Evolutionary conservation across 352 stramenopile species (phyloP).

Genomic region (Phytophthora macrochlamydospora): DNA sequence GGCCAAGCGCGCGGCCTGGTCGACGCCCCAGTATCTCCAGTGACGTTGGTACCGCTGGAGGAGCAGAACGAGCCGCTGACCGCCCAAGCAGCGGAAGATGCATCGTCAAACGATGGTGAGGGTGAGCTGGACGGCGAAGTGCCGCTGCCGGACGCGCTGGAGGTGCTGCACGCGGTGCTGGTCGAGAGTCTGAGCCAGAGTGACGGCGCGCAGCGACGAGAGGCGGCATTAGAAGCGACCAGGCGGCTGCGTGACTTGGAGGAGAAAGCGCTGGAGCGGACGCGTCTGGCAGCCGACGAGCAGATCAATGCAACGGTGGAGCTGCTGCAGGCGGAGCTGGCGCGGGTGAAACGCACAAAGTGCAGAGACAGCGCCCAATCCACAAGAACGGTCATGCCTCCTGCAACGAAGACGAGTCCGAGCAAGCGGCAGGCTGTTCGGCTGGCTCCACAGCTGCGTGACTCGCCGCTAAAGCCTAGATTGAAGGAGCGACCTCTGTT

Average conservation of each 20-base stretch:
- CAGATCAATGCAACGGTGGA: constrained; percentile 34
- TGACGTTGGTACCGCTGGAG: not conserved
- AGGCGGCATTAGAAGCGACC: constrained; percentile 19
- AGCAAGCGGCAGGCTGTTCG: constrained; percentile 13
- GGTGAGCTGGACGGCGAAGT: constrained; percentile 1
- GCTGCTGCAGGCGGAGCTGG: constrained; percentile 32
- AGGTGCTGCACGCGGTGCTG: constrained; percentile 30
- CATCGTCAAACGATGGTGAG: not conserved
- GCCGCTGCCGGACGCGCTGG: constrained; percentile 20
- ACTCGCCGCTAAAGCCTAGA: constrained; percentile 30
- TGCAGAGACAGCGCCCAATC: not conserved
- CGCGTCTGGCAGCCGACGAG: constrained; percentile 27
- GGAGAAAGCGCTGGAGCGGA: constrained; percentile 26
- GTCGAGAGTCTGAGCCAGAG: constrained; percentile 22
- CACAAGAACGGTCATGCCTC: not conserved
- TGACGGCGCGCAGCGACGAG: constrained; percentile 15
- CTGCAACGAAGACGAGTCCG: constrained; percentile 1
- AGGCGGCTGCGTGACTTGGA: constrained; percentile 11
- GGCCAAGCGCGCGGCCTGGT: constrained; percentile 33
- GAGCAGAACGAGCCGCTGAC: not conserved
- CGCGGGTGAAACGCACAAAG: constrained; percentile 11
- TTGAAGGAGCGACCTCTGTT: constrained; percentile 2
- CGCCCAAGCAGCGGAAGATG: not conserved
- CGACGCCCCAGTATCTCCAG: constrained; percentile 7
- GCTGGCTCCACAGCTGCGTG: constrained; percentile 21